phyloP scores from a whole-genome alignment of 208 protist species.

The Angomonas deanei region DNA sequence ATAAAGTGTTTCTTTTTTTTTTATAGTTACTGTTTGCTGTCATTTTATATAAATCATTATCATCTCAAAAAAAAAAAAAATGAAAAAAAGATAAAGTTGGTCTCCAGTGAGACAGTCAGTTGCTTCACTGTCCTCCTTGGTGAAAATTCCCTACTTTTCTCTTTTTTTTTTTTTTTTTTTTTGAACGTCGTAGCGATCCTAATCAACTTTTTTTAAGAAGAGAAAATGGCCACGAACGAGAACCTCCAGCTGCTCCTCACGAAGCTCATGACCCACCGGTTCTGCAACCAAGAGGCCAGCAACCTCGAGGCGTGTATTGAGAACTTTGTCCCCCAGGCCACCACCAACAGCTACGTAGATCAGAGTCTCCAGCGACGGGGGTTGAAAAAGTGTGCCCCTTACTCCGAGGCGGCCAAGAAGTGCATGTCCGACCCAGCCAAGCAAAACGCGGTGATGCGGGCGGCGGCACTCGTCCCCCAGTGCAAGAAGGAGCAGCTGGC shows the following conservation, averaged over 20 bases:
- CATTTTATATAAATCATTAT: background rate
- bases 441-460: constrained; percentile 64
- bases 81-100: background rate
- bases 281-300: constrained; percentile 57
- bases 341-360: constrained; percentile 73
- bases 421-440: constrained; percentile 82
- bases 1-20: constrained; percentile 3
- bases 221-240: constrained; percentile 48
- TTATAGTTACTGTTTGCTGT: constrained; percentile 4
- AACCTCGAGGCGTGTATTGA: constrained; percentile 82
- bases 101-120: background rate
- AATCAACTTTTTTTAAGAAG: constrained; percentile 37
- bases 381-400: constrained; percentile 63
- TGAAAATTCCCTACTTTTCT: background rate
- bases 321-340: constrained; percentile 77
- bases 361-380: constrained; percentile 74
- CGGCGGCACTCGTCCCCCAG: constrained; percentile 43
- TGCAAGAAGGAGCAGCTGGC: constrained; percentile 57
- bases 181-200: background rate
- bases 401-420: constrained; percentile 47
- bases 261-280: constrained; percentile 80
- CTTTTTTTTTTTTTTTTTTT: constrained; percentile 5
- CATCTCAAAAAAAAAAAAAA: background rate
- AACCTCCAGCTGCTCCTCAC: constrained; percentile 82
- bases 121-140: background rate